These are phyloP conservation scores for Fusarium oxysporum DNA, from an alignment of 2,329 filamentous ascomycete genomes.

Conservation along the genomic window DNA sequence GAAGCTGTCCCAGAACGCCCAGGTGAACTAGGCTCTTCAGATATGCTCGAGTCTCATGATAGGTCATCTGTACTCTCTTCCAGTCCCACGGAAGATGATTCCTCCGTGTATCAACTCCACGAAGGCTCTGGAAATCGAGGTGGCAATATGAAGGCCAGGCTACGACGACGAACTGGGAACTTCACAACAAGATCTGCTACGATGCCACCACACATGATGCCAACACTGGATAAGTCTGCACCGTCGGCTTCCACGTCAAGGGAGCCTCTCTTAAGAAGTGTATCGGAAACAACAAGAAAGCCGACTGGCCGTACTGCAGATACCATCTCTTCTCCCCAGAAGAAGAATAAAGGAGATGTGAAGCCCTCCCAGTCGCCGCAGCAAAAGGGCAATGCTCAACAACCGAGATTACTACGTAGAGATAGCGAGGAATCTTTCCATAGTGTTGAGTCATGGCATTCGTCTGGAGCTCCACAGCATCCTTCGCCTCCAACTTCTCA, in stretches of 20 bases:
- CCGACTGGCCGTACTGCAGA: neutral
- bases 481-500: slow-evolving; percentile 59
- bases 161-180: slow-evolving; percentile 47
- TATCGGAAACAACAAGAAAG: slow-evolving; percentile 3
- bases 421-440: slow-evolving; percentile 64
- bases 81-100: slow-evolving; percentile 20
- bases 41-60: slow-evolving; percentile 9
- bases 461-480: slow-evolving; percentile 52
- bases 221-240: slow-evolving; percentile 47
- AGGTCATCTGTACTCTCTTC: slow-evolving; percentile 18
- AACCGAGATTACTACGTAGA: slow-evolving; percentile 24
- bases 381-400: neutral
- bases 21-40: neutral
- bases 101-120: slow-evolving; percentile 43
- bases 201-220: slow-evolving; percentile 46
- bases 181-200: slow-evolving; percentile 48
- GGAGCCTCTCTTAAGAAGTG: slow-evolving; percentile 2
- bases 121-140: slow-evolving; percentile 48
- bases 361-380: slow-evolving; percentile 8
- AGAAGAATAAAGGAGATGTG: neutral
- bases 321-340: neutral
- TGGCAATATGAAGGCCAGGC: slow-evolving; percentile 47
- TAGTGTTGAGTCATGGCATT: slow-evolving; percentile 64
- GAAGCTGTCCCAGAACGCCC: slow-evolving; percentile 28
- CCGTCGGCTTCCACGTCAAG: slow-evolving; percentile 46